phyloP scores from a whole-genome alignment of 371 early-diverging fungal species.

The Rhizopus microsporus region DNA sequence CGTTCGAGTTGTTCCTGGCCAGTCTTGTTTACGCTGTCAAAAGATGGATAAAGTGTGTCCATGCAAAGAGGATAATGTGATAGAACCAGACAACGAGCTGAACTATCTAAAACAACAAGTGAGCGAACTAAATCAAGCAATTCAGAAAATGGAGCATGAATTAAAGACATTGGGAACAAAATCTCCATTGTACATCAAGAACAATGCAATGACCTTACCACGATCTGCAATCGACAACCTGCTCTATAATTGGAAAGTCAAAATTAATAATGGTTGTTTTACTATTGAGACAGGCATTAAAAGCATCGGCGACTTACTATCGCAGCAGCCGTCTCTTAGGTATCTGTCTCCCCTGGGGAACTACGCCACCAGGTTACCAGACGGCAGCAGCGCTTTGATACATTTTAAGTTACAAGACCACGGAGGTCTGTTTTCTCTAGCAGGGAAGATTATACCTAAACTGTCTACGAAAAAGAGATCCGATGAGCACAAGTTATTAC shows the following conservation, averaged over 20 bases:
- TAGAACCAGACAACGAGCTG: not conserved
- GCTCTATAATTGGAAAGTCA: conserved; percentile 9
- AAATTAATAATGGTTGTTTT: conserved; percentile 17
- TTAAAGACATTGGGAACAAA: not conserved
- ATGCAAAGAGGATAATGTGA: not conserved
- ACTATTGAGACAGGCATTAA: conserved; percentile 24
- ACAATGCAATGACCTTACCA: not conserved
- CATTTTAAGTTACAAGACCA: not conserved
- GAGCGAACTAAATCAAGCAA: conserved; percentile 1
- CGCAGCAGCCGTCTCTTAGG: not conserved
- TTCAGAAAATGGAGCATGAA: conserved; percentile 7
- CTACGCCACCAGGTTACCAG: not conserved
- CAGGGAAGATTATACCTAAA: not conserved
- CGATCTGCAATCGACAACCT: not conserved
- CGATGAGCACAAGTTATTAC: not conserved
- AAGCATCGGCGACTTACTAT: conserved; percentile 13
- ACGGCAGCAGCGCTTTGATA: not conserved
- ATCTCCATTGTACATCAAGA: too few relatives aligned
- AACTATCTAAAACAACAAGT: conserved; percentile 1
- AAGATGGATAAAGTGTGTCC: conserved; percentile 11
- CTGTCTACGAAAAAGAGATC: not conserved
- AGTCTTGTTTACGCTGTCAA: conserved; percentile 12
- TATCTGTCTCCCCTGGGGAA: conserved; percentile 9
- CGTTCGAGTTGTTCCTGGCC: not conserved
- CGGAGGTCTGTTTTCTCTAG: not conserved